Evolutionary conservation across 2,329 filamentous ascomycete species (phyloP), one percentile per base, ranked within the genome.

Genomic region (Mycosphaerella sp.): DNA sequence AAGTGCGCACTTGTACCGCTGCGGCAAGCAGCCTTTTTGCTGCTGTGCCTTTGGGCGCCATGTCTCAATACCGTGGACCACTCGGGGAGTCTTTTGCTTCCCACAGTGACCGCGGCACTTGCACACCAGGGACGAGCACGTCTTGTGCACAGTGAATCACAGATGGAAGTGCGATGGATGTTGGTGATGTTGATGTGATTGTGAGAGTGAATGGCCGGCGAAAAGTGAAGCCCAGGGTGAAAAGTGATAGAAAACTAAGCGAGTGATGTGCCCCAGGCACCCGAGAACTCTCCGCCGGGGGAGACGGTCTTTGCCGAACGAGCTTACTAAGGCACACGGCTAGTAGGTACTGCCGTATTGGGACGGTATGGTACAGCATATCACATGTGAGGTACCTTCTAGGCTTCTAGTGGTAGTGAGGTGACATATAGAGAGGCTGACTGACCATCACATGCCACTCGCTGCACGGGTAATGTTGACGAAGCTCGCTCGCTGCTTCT

Each of bases 1-100:
- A 86, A 59, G 68, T 67, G 55, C 80, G 77, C 29, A 71, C 62
- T 67, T 78, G 75, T 59, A 57, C 45, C 9, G 61, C 52, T 31
- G 54, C 49, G 9, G 59, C 57, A 42, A 69, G 46, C 40, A 66
- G 53, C 40, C 67, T 65, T 51, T 58, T 66, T 23, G 60, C 42
- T 42, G 48, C 39, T 23, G 14, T 45, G 53, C 44, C 45, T 54
- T 46, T 59, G n/a, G 58, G 48, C 29, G 61, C 58, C 64, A 66
- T 65, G 43, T 11, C 12, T 31, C 26, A 5, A 32, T 34, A 6
- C 3, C 44, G 29, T n/a, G 44, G 7, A 21, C 21, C 23, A n/a
- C 14, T 14, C 9, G 26, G 9, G 36, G 6, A 12, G 12, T 31
- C 46, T 21, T 21, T 21, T 21, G 21, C 21, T 21, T 21, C 21